Base-by-base conservation (phyloP, 495 filamentous ascomycete genomes). In the Lasiosphaeria miniovina region DNA sequence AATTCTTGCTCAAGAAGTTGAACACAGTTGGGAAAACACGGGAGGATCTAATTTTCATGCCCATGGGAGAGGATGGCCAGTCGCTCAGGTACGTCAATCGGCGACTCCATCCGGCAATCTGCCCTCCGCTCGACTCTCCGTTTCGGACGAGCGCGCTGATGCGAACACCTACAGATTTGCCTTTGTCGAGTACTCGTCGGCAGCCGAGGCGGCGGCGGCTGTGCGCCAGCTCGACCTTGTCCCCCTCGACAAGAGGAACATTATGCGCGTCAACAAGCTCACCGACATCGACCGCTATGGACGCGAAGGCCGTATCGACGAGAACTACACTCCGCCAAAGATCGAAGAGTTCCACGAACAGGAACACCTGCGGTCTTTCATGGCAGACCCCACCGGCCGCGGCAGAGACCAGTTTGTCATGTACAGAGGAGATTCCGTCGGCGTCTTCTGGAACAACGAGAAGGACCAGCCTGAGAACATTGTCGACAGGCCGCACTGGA, bases 371-470 rank as follows among this genome's bases (percentile, higher is more conserved):
- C 86, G 94, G 64, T 96, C 88, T 66, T 98, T 93, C 86, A 78
- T 98, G 61, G 86, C 86, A 40, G 94, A 98, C 71, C 76, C 84
- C 55, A 89, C 86, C 61, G 91, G 87, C 52, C 90, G 94, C 33
- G 91, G 89, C 66, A 86, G 94, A 33, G 94, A 98, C 74, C 93
- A 98, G 74, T 91, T 97, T 65, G 88, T 88, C 65, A 91, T 97
- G 81, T 96, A 87, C 82, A 86, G 89, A 43, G 85, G 85, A 59
- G 94, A 98, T 48, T 86, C 87, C 58, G 94, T 98, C 15, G 92
- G 91, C 49, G 89, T 98, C 0, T 96, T 90, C 80, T 97, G 92
- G 93, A 97, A 97, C 77, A 94, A 91, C 83, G 93, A 96, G 78
- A 90, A 86, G 74, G 94, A 97, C 59, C 68, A 80, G 0, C 91